Evolutionary conservation across 179 eudicot species (phyloP), one percentile per base, ranked within the genome.

Genomic region (Carnegiea gigantea): DNA sequence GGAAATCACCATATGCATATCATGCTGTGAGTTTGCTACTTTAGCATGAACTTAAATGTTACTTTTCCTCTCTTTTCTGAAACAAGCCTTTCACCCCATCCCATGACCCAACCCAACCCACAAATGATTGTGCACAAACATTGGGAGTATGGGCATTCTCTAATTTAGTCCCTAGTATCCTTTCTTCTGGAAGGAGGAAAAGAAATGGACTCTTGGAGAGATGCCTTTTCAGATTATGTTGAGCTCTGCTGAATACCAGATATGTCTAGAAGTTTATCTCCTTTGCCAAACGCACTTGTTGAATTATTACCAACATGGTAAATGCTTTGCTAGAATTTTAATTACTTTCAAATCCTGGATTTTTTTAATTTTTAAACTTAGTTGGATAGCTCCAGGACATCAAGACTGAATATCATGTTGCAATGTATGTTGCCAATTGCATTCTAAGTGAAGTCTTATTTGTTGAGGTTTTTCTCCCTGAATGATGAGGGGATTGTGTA

Each of bases 1-100:
- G 98, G 77, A 95, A 95, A 82, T 90, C 98, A 23, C 97, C 98
- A 57, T 95, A 92, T 85, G 98, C 96, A 36, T 95, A 95, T 85
- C 98, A 93, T 85, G 90, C 95, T 0, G 98, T 94, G 86, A 91
- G 95, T 89, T 88, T 11, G 54, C 44, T 76, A 13, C n/a, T 51
- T 75, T 75, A 17, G 13, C 15, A 30, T 53, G 59, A 12, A n/a
- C 8, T 13, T 36, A 21, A 30, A 10, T 70, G 7, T 60, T 14
- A 4, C 53, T 8, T 65, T 21, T 81, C 9, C 26, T 81, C 33
- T 9, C 53, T 75, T 81, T 51, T 14, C 44, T 72, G 51, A 1
- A 15, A 17, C 38, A 48, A 17, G 3, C 49, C n/a, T 70, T 38
- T 14, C 21, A 23, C 6, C 33, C 54, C 57, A 21, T 20, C 53